Percentiles rank a stretch among this genome's conserved stretches.
These are phyloP conservation scores for Phytophthora fragariaefolia DNA, from an alignment of 352 stramenopile genomes.

Conservation along the genomic window DNA sequence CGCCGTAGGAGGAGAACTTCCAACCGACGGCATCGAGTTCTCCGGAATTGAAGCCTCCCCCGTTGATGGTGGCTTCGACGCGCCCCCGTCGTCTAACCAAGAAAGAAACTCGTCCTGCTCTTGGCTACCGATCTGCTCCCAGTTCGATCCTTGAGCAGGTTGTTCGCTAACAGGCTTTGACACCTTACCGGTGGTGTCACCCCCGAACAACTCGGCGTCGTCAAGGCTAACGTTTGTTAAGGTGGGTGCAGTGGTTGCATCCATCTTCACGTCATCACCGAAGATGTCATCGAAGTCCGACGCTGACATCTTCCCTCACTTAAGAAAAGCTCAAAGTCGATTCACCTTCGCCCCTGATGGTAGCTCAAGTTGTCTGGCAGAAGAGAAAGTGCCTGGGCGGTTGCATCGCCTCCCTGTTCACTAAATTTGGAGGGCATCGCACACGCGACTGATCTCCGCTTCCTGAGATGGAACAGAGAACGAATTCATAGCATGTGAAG, in stretches of 20 bases:
- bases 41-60: background rate
- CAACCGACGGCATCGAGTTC: background rate
- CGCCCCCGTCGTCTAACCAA: conserved; percentile 71
- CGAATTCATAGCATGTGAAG: background rate
- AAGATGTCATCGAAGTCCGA: conserved; percentile 88
- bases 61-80: conserved; percentile 5
- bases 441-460: background rate
- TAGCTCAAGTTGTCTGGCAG: background rate
- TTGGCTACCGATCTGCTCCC: conserved; percentile 36
- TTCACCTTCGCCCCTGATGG: background rate
- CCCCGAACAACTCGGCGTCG: conserved; percentile 48
- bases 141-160: conserved; percentile 27
- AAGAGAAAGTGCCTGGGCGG: background rate
- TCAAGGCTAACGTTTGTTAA: conserved; percentile 55
- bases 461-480: background rate
- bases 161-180: conserved; percentile 17
- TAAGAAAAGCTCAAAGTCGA: background rate
- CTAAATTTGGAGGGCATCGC: background rate
- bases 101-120: conserved; percentile 80
- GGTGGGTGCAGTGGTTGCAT: conserved; percentile 52
- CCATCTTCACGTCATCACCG: conserved; percentile 75
- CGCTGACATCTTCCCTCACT: conserved; percentile 27
- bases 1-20: conserved; percentile 20
- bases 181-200: conserved; percentile 12
- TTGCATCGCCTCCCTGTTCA: background rate